Evolutionary conservation across 2,329 filamentous ascomycete species (phyloP).

Genomic region (Claviceps lovelessii): DNA sequence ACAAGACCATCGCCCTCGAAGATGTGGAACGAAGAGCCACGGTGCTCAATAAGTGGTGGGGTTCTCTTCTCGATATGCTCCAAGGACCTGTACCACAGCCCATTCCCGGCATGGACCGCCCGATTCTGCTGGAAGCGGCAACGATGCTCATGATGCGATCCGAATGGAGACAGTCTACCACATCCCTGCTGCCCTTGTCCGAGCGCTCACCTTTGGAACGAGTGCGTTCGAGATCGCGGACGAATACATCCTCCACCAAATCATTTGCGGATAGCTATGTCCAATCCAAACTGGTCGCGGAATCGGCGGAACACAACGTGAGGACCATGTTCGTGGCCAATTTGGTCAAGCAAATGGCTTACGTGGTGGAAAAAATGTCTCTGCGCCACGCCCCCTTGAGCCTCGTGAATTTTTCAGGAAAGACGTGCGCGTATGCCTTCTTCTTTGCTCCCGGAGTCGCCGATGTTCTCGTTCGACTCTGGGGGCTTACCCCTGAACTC

Average conservation of each 20-base stretch:
- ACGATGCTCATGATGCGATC: constrained; percentile 74
- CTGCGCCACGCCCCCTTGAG: constrained; percentile 51
- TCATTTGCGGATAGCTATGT: constrained; percentile 53
- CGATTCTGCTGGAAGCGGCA: constrained; percentile 63
- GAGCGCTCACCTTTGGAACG: constrained; percentile 38
- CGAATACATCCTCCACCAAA: constrained; percentile 33
- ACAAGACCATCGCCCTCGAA: constrained; percentile 51
- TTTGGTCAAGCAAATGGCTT: constrained; percentile 65
- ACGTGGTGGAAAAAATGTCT: constrained; percentile 82
- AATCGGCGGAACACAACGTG: constrained; percentile 76
- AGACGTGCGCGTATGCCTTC: constrained; percentile 83
- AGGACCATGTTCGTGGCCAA: constrained; percentile 77
- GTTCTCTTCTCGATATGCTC: constrained; percentile 64
- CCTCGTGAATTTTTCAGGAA: constrained; percentile 74
- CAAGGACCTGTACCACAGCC: constrained; percentile 53
- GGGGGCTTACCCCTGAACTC: constrained; percentile 55
- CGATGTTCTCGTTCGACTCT: constrained; percentile 68
- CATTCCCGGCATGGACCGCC: constrained; percentile 71
- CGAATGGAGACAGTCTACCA: constrained; percentile 69
- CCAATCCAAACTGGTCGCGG: constrained; percentile 35
- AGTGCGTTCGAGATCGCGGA: constrained; percentile 31
- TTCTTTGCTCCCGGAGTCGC: constrained; percentile 82
- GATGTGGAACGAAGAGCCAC: constrained; percentile 67
- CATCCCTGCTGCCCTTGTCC: constrained; percentile 47
- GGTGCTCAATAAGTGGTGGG: constrained; percentile 88